Conservation (phyloP, 2,329 filamentous ascomycete genomes). For the Pseudogymnoascus sp. region DNA sequence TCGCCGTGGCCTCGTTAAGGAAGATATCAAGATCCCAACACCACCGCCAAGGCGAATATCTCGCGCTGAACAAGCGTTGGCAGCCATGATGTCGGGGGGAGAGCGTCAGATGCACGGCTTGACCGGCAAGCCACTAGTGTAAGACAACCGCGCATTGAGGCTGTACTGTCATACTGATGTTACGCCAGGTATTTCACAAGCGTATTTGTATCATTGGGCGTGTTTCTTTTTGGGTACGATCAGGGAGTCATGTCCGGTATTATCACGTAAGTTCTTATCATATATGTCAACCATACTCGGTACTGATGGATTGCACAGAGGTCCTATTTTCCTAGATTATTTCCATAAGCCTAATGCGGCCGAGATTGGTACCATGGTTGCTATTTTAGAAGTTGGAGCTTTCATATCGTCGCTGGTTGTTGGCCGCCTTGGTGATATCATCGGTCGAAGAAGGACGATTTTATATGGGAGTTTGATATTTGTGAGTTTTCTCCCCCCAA, state of each 20-base stretch:
- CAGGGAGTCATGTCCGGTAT: slow-evolving; percentile 80
- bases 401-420: slow-evolving; percentile 83
- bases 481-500: slow-evolving; percentile 17
- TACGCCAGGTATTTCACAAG: slow-evolving; percentile 78
- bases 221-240: slow-evolving; percentile 85
- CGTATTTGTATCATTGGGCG: slow-evolving; percentile 78
- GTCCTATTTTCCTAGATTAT: slow-evolving; percentile 81
- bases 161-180: slow-evolving; percentile 7
- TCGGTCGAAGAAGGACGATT: slow-evolving; percentile 84
- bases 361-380: slow-evolving; percentile 93
- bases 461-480: slow-evolving; percentile 91
- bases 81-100: slow-evolving; percentile 78
- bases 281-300: neutral
- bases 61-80: slow-evolving; percentile 63
- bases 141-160: slow-evolving; percentile 32
- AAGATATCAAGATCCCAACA: slow-evolving; percentile 76
- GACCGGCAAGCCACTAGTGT: slow-evolving; percentile 92
- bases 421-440: slow-evolving; percentile 82
- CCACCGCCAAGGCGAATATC: slow-evolving; percentile 57
- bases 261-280: slow-evolving; percentile 49
- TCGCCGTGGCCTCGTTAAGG: slow-evolving; percentile 46
- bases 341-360: slow-evolving; percentile 83
- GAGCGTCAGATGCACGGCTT: slow-evolving; percentile 77
- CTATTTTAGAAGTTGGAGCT: slow-evolving; percentile 89
- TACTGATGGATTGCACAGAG: slow-evolving; percentile 44